These are phyloP conservation scores for Marasmius oreades DNA, from an alignment of 1,284 basidiomycete species.

Conservation along the genomic window DNA sequence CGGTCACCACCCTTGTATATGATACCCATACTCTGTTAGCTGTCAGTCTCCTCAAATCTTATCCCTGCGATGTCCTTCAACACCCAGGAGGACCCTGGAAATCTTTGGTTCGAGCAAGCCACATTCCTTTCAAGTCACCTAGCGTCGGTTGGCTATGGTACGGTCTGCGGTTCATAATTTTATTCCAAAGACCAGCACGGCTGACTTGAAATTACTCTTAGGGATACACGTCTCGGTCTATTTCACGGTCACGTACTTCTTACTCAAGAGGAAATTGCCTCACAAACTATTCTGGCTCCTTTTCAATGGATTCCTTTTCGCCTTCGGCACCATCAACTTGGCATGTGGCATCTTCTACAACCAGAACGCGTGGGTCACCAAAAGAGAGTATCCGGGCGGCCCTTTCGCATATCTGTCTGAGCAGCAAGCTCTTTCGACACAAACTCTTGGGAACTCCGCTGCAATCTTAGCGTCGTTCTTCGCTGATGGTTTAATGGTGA, in stretches of 20 bases:
- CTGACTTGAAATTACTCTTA: conserved; percentile 3
- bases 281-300: conserved; percentile 11
- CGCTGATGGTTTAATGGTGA: conserved; percentile 8
- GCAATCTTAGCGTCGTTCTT: conserved; percentile 8
- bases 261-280: background rate
- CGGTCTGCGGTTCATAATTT: conserved; percentile 1
- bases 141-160: conserved; percentile 23
- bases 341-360: conserved; percentile 26
- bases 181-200: background rate
- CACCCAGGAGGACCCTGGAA: conserved; percentile 15
- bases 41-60: conserved; percentile 5
- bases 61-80: conserved; percentile 6
- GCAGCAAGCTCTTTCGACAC: background rate
- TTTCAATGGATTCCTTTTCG: conserved; percentile 23
- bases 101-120: conserved; percentile 22
- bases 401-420: conserved; percentile 8
- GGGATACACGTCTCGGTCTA: conserved; percentile 21
- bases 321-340: conserved; percentile 25
- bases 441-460: conserved; percentile 6
- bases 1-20: background rate
- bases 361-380: conserved; percentile 26
- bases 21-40: background rate
- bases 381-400: conserved; percentile 25
- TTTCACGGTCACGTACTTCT: conserved; percentile 18
- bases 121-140: conserved; percentile 23